Conservation (phyloP, 169 alveolate genomes). For the Neospora caninum region DNA sequence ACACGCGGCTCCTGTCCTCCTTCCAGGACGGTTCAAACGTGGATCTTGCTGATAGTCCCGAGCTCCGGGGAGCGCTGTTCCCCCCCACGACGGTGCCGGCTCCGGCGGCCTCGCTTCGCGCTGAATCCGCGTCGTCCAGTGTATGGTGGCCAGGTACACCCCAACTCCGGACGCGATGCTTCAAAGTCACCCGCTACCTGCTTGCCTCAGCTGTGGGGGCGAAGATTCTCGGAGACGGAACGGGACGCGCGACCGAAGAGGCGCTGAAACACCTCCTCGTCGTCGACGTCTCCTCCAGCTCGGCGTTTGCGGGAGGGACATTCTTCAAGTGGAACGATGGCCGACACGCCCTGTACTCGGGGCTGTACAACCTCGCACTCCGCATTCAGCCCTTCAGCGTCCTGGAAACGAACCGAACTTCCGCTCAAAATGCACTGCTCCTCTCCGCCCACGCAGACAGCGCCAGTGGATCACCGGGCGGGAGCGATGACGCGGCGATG, state of each 20-base stretch:
- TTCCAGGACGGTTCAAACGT: not conserved
- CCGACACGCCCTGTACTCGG: constrained; percentile 5
- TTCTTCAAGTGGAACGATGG: constrained; percentile 16
- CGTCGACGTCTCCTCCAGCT: constrained; percentile 3
- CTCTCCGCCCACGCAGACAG: constrained; percentile 28
- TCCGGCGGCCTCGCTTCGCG: not conserved
- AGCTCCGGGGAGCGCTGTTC: not conserved
- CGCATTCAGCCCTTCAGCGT: constrained; percentile 13
- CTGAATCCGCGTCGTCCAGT: not conserved
- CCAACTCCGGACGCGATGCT: not conserved
- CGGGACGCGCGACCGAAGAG: not conserved
- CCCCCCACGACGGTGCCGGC: not conserved
- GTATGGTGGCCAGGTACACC: not conserved
- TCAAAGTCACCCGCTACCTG: not conserved
- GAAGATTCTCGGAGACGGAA: not conserved
- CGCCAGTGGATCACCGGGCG: constrained; percentile 15
- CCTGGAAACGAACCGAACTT: not conserved
- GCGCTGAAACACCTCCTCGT: not conserved
- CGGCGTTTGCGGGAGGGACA: not conserved
- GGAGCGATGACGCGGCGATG: constrained; percentile 43
- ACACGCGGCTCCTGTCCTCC: not conserved
- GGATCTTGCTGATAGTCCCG: not conserved
- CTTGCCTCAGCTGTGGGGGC: not conserved
- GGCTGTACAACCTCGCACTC: not conserved
- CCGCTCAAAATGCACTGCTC: not conserved